Evolutionary conservation across 768 basidiomycete species (phyloP).

Genomic region (Dentipellis sp.): DNA sequence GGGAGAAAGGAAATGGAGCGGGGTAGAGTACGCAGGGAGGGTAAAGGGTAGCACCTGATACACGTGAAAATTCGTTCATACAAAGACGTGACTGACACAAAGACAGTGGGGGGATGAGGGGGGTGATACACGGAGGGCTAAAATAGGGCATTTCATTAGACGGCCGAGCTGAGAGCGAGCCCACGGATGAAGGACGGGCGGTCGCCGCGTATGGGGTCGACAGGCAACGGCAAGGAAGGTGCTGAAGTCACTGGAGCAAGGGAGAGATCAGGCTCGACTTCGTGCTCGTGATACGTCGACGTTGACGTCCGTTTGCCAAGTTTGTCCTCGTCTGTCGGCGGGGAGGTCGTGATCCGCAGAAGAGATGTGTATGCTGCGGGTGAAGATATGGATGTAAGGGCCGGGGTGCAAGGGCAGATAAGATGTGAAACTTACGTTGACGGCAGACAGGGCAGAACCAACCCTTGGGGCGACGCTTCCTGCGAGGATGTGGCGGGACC

Average conservation of each 20-base stretch:
- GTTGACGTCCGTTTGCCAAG: constrained; percentile 14
- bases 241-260: too few species aligned
- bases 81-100: too few species aligned
- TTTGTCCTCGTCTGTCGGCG: constrained; percentile 14
- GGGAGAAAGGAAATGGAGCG: too few species aligned
- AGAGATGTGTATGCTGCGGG: constrained; percentile 35
- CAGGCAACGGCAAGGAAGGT: too few species aligned
- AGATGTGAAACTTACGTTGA: constrained; percentile 59
- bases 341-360: constrained; percentile 29
- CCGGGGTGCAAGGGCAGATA: not conserved
- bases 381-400: not conserved
- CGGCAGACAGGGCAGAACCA: constrained; percentile 97
- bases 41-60: too few species aligned
- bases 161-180: not conserved
- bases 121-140: too few species aligned
- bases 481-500: constrained; percentile 35
- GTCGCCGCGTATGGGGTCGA: not conserved
- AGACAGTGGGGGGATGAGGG: too few species aligned
- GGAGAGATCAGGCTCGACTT: not conserved
- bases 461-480: constrained; percentile 91
- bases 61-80: too few species aligned
- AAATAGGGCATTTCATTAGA: too few species aligned
- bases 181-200: not conserved
- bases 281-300: constrained; percentile 11
- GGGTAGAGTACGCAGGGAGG: too few species aligned